Percentiles rank a stretch among this genome's conserved stretches.
Evolutionary conservation across 345 rosid species (phyloP).

Genomic region (Kernera saxatilis): DNA sequence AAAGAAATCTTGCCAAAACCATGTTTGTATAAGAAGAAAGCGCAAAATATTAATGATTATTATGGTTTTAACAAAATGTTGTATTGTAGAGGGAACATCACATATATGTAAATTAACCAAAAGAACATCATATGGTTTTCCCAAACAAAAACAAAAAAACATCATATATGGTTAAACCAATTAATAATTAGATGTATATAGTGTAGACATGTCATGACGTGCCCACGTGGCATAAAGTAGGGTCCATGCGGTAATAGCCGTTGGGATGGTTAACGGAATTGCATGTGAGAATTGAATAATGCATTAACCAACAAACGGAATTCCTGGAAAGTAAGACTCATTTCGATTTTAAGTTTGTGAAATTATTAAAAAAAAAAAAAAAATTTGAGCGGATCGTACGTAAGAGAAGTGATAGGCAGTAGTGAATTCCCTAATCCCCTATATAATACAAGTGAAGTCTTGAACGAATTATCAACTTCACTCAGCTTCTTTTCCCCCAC

Average conservation of each 20-base stretch:
- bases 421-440: conserved; percentile 5
- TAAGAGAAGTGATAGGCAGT: not conserved
- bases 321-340: not conserved
- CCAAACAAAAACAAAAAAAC: no score
- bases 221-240: not conserved
- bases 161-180: not conserved
- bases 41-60: not conserved
- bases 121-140: not conserved
- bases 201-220: not conserved
- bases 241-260: conserved; percentile 15
- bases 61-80: not conserved
- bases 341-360: not conserved
- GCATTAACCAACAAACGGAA: conserved; percentile 5
- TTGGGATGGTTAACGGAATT: conserved; percentile 14
- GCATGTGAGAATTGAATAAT: conserved; percentile 19
- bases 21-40: not conserved
- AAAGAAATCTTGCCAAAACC: not conserved
- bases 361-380: not conserved
- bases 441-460: conserved; percentile 13
- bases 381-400: not conserved
- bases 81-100: not conserved
- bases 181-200: not conserved
- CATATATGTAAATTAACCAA: not conserved
- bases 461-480: conserved; percentile 3
- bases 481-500: not conserved